Evolutionary conservation across 441 rosid genomes (phyloP).

Genomic region (Rhodomyrtus psidioides): DNA sequence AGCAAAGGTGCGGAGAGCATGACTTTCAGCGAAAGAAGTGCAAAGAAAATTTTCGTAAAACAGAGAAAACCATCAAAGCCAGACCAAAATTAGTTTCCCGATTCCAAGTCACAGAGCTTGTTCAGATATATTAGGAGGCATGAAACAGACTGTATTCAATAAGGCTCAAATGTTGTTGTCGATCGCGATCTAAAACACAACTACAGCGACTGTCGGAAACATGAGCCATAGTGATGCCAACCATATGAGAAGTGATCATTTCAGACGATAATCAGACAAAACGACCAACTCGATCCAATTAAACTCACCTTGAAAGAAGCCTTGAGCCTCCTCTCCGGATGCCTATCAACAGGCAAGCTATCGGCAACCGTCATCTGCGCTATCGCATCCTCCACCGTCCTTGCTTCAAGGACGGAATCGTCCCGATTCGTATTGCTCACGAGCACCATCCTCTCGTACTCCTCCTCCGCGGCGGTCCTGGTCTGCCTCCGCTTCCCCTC

Average conservation of each 20-base stretch:
- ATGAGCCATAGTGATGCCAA: background rate
- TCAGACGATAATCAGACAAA: background rate
- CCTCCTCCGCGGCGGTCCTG: conserved; percentile 73
- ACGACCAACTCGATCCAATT: background rate
- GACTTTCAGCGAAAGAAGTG: background rate
- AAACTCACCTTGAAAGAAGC: conserved; percentile 80
- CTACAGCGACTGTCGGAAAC: background rate
- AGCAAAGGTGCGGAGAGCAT: background rate
- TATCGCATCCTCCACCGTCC: conserved; percentile 78
- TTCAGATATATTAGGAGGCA: background rate
- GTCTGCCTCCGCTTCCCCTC: conserved; percentile 53
- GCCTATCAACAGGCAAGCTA: conserved; percentile 61
- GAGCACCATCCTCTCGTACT: conserved; percentile 73
- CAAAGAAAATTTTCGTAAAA: background rate
- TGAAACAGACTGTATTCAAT: background rate
- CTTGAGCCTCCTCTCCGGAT: conserved; percentile 84
- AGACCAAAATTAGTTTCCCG: background rate
- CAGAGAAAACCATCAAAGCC: background rate
- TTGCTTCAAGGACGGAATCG: conserved; percentile 74
- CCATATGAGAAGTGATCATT: background rate
- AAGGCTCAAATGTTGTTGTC: background rate
- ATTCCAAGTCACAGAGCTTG: background rate
- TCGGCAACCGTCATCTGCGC: conserved; percentile 63
- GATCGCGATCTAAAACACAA: background rate
- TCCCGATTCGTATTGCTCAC: conserved; percentile 84